Evolutionary conservation across 768 basidiomycete species (phyloP), one percentile per base, ranked within the genome.

Genomic region (Phylloporus scabripes): DNA sequence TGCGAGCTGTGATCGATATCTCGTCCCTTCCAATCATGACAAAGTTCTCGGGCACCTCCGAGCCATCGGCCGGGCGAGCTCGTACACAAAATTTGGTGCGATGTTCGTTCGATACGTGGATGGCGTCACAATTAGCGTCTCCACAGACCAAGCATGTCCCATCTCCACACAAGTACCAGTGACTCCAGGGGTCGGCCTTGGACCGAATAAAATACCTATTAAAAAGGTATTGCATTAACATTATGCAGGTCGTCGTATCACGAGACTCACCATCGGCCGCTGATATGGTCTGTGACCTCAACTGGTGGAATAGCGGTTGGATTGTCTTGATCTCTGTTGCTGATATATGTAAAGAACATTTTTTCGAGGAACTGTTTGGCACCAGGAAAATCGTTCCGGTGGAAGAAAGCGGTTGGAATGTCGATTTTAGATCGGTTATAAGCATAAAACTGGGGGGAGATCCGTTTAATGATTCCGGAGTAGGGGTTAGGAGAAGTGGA

Each of bases 401-500:
- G 10, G 12, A 40, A 40, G 38, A 40, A 40, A 23, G 9, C 4
- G 7, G 10, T 29, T 9, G 10, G 28, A 9, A 29, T 5, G 28
- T 29, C 11, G 28, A 29, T 29, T 29, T 9, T 29, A 29, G 28
- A 29, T 29, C 9, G 36, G 17, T 8, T 4, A 37, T 37, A 5
- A 15, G 24, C n/a, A 14, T 44, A 49, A 23, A 49, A 49, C 29
- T 49, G 48, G 26, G 48, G 42, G 24, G 42, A 49, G 24, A 38
- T 20, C 7, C 48, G 48, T 32, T 15, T 21, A 12, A 49, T 5
- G 15, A 31, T 3, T 18, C 42, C 42, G 31, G 8, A 18, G 20
- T 31, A 46, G 29, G 45, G 45, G 28, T 40, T 36, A n/a, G 45
- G 5, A 36, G 53, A 51, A 31, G 49, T 52, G 31, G 59, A 54